phyloP scores from a whole-genome alignment of 2,329 filamentous ascomycete genomes.

The Cordyceps javanica region DNA sequence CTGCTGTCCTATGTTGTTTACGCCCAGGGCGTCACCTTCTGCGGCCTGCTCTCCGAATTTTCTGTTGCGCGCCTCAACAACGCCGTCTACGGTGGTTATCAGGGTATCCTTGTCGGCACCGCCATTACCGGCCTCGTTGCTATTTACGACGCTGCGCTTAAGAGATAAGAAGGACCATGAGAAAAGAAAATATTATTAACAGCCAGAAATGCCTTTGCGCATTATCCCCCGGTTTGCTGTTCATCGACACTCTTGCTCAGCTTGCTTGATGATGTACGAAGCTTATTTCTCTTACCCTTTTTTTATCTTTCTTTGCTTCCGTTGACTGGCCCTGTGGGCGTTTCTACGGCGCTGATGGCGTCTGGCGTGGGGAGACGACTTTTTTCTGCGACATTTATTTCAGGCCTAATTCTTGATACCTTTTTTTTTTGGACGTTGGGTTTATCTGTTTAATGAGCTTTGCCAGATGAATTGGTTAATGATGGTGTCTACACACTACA shows the following conservation, averaged over 20 bases:
- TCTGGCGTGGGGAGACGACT: constrained; percentile 6
- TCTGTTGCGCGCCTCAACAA: constrained; percentile 58
- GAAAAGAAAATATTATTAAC: not conserved
- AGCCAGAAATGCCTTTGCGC: not conserved
- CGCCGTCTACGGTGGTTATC: constrained; percentile 65
- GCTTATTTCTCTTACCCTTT: not conserved
- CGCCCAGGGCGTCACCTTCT: constrained; percentile 56
- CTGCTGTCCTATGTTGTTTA: constrained; percentile 78
- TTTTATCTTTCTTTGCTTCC: not conserved
- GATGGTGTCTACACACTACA: constrained; percentile 1
- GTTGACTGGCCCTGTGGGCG: not conserved
- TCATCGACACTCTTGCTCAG: not conserved
- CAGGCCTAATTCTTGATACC: constrained; percentile 10
- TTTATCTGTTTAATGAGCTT: constrained; percentile 2
- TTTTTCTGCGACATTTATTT: constrained; percentile 5
- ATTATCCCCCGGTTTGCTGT: not conserved
- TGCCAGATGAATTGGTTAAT: not conserved
- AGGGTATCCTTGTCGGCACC: constrained; percentile 61
- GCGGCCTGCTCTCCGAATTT: constrained; percentile 53
- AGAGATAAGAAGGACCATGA: constrained; percentile 43
- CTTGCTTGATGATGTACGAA: constrained; percentile 6
- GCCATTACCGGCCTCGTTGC: constrained; percentile 63
- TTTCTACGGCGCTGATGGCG: constrained; percentile 9
- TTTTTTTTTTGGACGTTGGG: constrained; percentile 6
- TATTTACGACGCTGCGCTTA: constrained; percentile 72